These are phyloP conservation scores for Apiospora pterosperma DNA, from an alignment of 2,329 filamentous ascomycete genomes.

Conservation along the genomic window DNA sequence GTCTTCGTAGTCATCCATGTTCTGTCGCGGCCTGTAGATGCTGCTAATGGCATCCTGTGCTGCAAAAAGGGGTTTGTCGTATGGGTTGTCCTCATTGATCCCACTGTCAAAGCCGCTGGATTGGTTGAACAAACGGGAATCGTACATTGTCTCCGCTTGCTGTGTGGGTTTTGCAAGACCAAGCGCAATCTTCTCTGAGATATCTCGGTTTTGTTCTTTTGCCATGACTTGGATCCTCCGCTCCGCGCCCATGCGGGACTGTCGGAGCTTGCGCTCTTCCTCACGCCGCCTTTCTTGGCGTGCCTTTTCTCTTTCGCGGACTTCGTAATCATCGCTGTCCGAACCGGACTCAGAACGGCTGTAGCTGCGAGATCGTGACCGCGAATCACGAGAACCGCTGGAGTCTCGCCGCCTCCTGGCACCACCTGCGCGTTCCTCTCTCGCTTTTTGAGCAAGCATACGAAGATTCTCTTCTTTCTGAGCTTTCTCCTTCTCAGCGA, in stretches of 20 bases:
- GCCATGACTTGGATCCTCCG: conserved; percentile 89
- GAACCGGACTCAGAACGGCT: conserved; percentile 50
- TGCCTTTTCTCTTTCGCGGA: conserved; percentile 72
- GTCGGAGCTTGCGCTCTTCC: conserved; percentile 83
- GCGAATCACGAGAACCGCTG: conserved; percentile 37
- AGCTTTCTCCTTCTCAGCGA: conserved; percentile 94
- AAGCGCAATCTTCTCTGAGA: conserved; percentile 93
- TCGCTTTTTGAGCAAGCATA: conserved; percentile 82
- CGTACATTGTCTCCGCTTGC: conserved; percentile 92
- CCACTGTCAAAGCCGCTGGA: conserved; percentile 85
- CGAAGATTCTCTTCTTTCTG: conserved; percentile 92
- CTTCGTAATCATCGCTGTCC: conserved; percentile 63
- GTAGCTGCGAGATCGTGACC: conserved; percentile 47
- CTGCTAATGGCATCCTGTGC: conserved; percentile 92
- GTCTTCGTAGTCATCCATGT: conserved; percentile 71
- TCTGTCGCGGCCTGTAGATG: conserved; percentile 82
- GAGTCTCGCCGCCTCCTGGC: conserved; percentile 43
- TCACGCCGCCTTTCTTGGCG: conserved; percentile 77
- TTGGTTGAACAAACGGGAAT: conserved; percentile 93
- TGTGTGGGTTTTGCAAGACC: conserved; percentile 93
- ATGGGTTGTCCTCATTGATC: conserved; percentile 96
- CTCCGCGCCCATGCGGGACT: conserved; percentile 94
- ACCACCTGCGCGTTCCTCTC: conserved; percentile 68
- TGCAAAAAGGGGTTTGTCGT: conserved; percentile 95
- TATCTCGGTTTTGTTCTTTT: conserved; percentile 92